Evolutionary conservation across 176 grass and related monocot species (phyloP), one percentile per base, ranked within the genome.

Genomic region (Metroxylon sagu): DNA sequence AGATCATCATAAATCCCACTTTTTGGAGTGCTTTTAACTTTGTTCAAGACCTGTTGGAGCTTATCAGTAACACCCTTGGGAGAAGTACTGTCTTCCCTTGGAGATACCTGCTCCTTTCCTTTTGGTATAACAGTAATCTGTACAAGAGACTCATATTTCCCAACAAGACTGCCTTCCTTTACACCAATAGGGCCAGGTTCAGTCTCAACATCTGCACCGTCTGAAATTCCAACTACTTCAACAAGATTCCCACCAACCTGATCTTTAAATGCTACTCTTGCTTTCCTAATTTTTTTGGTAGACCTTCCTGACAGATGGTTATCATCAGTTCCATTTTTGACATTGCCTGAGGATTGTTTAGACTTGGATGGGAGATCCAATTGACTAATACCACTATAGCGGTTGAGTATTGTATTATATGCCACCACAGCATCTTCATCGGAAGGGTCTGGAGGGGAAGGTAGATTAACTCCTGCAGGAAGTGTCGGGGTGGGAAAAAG

Each of bases 91-190:
- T 68, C 80, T 62, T 76, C 83, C 50, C 52, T 61, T 26, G 69
- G 61, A 72, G 73, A 69, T 50, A 60, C 62, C 51, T 82, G 80
- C 52, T 88, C 92, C 70, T 88, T 90, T 29, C 87, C 87, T 69
- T 97, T 97, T 77, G 92, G 92, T 75, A 97, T 78, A 60, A 97
- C 62, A 61, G 84, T 97, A 61, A 91, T 61, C 55, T 91, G 84
- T 16, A 97, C 81, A 62, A 97, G 86, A 74, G 92, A 97, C 72
- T 97, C 92, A 10, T 97, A 97, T 61, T 97, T 97, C 2, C 92
- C 92, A 66, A 91, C 92, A 66, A 97, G 86, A 80, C 81, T 91
- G 57, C 92, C 92, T 77, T 97, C 92, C 58, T 91, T 97, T 23
- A 97, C 87, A 59, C 87, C 92, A 56, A 97, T 57, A 48, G 92